phyloP scores from a whole-genome alignment of 208 protist species.

The Leishmania mexicana region DNA sequence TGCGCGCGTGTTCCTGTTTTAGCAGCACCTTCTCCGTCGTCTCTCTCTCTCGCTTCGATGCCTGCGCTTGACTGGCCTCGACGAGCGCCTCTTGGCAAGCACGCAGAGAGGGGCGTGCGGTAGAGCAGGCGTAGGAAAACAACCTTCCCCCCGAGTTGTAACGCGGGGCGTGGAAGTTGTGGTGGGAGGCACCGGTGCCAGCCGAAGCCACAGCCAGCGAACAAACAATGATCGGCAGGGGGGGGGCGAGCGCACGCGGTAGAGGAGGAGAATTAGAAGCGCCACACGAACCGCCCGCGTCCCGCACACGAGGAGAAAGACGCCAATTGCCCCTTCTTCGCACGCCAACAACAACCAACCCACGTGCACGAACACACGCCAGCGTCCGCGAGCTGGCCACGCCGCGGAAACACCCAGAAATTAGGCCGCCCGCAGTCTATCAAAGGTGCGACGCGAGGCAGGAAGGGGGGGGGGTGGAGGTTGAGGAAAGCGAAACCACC shows the following conservation, averaged over 20 bases:
- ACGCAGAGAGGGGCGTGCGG: not conserved
- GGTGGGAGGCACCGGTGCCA: not conserved
- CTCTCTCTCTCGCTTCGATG: not conserved
- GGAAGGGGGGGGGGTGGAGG: not conserved
- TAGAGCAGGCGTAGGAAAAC: not conserved
- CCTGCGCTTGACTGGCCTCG: not conserved
- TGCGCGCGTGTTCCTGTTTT: not conserved
- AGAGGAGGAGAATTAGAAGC: not conserved
- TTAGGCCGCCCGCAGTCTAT: not conserved
- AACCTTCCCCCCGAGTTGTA: not conserved
- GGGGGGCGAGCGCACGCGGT: not conserved
- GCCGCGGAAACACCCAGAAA: not conserved
- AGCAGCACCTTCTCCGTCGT: not conserved
- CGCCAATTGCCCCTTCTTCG: not conserved
- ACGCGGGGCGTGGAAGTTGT: not conserved
- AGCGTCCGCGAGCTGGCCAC: not conserved
- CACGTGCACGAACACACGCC: not conserved
- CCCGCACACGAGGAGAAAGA: not conserved
- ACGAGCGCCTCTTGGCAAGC: not conserved
- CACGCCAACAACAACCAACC: not conserved
- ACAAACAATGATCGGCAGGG: not conserved
- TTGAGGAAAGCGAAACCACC: not conserved
- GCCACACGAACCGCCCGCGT: not conserved
- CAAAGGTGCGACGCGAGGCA: not conserved
- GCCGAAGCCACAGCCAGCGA: not conserved